Evolutionary conservation across 2,329 filamentous ascomycete genomes (phyloP), one percentile per base, ranked within the genome.

Genomic region (Chaetomiaceae sp.): DNA sequence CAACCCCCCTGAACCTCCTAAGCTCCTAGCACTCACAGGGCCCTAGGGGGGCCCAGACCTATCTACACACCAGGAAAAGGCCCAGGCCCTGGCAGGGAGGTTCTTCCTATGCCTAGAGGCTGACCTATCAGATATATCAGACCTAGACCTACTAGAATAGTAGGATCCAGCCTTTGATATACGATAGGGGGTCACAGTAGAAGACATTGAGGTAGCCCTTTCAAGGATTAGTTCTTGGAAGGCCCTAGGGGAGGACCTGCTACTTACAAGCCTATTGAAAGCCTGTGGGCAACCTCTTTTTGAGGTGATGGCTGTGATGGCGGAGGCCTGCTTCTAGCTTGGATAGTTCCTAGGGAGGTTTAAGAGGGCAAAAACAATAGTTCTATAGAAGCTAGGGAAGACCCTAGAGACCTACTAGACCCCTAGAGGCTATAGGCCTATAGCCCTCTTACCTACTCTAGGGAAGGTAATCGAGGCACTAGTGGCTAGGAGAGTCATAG

Each of bases 401-500:
- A n/a, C 37, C 13, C 45, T 16, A 10, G 16, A 13, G 41, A 34
- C 17, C n/a, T 48, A 48, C 17, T 37, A 17, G 12, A 48, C 45
- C 7, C 45, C 35, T 14, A 37, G 23, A 41, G 27, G 45, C 20
- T 49, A 49, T 10, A 49, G 46, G 46, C 46, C 46, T 17, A 49
- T 49, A 9, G 39, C 46, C 6, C 39, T 49, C 17, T 30, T 49
- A 43, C 46, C 38, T 7, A 49, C 46, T 9, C 8, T 49, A 4
- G 37, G 46, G 19, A 49, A 49, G 39, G 35, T 49, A 2, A 49
- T 49, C 33, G 46, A 49, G 46, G 16, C 46, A 35, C n/a, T 49
- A 20, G 33, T 43, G 8, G 40, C 38, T 7, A n/a, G 21, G 14
- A 39, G 23, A 17, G 35, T 42, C 7, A 48, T 37, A n/a, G 6